A percentile compares a stretch with the other conserved stretches of the same genome.
phyloP scores from a whole-genome alignment of 2,329 filamentous ascomycete species.

The Coniochaeta sp. region DNA sequence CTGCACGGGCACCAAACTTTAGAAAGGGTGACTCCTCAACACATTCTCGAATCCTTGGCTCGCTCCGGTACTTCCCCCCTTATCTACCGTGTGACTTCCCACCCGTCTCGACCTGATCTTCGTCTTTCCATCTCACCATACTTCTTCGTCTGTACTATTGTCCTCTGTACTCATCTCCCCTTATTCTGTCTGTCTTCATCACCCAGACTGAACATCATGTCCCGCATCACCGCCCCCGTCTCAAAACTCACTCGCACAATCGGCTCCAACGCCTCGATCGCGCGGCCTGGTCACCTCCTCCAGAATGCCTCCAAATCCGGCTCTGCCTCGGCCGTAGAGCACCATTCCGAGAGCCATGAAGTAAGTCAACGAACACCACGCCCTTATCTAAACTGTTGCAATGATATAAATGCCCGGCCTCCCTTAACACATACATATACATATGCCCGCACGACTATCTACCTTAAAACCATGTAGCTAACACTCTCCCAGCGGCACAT shows the following conservation, averaged over 20 bases:
- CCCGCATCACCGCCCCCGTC: slow-evolving; percentile 41
- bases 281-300: slow-evolving; percentile 26
- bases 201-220: slow-evolving; percentile 26
- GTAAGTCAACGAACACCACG: slow-evolving; percentile 23
- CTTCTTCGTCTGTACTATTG: not conserved
- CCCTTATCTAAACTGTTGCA: not conserved
- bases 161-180: not conserved
- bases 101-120: not conserved
- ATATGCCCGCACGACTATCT: too few relatives aligned
- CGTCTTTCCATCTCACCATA: not conserved
- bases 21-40: not conserved
- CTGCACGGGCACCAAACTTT: not conserved
- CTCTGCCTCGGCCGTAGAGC: slow-evolving; percentile 31
- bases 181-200: not conserved
- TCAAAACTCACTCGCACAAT: slow-evolving; percentile 41
- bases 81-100: not conserved
- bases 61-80: not conserved
- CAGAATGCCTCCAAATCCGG: slow-evolving; percentile 27
- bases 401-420: too few relatives aligned
- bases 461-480: too few relatives aligned
- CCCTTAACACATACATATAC: too few relatives aligned
- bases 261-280: slow-evolving; percentile 31
- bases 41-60: slow-evolving; percentile 3
- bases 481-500: too few relatives aligned
- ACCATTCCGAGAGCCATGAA: slow-evolving; percentile 29